phyloP scores from a whole-genome alignment of 768 basidiomycete species.

The Lentinus brumalis region DNA sequence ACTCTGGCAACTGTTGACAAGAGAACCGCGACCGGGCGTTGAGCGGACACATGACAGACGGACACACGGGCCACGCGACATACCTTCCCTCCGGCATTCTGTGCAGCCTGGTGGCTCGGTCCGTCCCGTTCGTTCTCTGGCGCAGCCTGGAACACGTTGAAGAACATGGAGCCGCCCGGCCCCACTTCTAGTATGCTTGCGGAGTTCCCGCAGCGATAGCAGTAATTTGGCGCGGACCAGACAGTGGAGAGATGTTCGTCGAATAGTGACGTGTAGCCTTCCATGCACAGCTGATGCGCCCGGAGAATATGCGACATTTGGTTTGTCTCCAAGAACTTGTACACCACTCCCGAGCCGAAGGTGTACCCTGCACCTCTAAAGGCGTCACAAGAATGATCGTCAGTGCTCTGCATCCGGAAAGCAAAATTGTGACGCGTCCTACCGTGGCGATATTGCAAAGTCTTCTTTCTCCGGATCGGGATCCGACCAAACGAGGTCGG shows the following conservation, averaged over 20 bases:
- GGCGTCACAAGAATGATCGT: background rate
- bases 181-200: conserved; percentile 96
- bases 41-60: background rate
- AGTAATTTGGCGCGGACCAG: conserved; percentile 99
- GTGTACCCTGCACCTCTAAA: conserved; percentile 96
- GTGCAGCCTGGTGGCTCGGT: conserved; percentile 74
- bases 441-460: conserved; percentile 98
- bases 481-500: conserved; percentile 99
- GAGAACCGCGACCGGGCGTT: conserved; percentile 4
- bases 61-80: conserved; percentile 17
- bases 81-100: conserved; percentile 75
- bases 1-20: conserved; percentile 67
- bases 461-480: conserved; percentile 99
- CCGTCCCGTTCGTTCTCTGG: conserved; percentile 97
- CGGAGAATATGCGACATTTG: conserved; percentile 96
- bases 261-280: conserved; percentile 97
- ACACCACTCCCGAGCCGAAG: conserved; percentile 96
- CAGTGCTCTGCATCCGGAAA: background rate
- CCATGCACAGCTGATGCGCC: conserved; percentile 99
- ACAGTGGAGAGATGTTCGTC: conserved; percentile 95
- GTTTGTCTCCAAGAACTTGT: conserved; percentile 96
- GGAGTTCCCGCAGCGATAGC: conserved; percentile 97
- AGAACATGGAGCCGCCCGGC: conserved; percentile 84
- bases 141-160: conserved; percentile 98
- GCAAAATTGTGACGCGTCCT: conserved; percentile 29